Evolutionary conservation across 768 basidiomycete species (phyloP), one percentile per base, ranked within the genome.

Genomic region (Suillus fuscotomentosus): DNA sequence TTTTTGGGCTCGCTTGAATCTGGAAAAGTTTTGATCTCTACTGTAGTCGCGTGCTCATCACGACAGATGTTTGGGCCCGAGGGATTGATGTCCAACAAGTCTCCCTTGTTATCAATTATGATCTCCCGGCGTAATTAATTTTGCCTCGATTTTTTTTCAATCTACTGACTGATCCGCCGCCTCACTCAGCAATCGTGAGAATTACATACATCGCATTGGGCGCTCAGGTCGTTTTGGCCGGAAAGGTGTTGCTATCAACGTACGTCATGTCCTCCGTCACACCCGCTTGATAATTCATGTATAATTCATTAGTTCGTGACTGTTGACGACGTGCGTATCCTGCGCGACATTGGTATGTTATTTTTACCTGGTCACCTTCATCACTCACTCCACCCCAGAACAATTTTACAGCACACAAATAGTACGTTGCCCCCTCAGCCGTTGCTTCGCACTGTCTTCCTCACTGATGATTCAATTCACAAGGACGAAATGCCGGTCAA

Each of bases 121-220:
- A 98, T 76, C 84, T 98, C 61, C 96, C 94, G 62, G 90, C 93
- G 90, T 95, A 83, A 70, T 88, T 81, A n/a, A 2, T 55, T 67
- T 38, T 68, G n/a, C 41, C 45, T 62, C 36, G 15, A 62, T 66
- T 56, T 48, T 48, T 48, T 48, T 31, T 17, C 17, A 38, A 59
- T 36, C 31, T 57, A 68, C 63, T 72, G 47, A 73, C 54, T 48
- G 43, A 59, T 42, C 38, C 51, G 47, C 38, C 53, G 47, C 50
- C 62, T 65, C 67, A 65, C 43, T 60, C 67, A 95, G 90, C 69
- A 95, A 95, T 76, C 93, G 93, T 84, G 97, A 98, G 86, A 98
- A 99, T 79, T 99, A 99, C 82, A 98, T 99, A 70, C 97, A 99
- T 82, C 93, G 97, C 74, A 99, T 99, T 75, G 97, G 97, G 78